A percentile compares a stretch with the other conserved stretches of the same genome.
Evolutionary conservation across 1,284 basidiomycete genomes (phyloP).

Genomic region (Hypsizygus ulmarius): DNA sequence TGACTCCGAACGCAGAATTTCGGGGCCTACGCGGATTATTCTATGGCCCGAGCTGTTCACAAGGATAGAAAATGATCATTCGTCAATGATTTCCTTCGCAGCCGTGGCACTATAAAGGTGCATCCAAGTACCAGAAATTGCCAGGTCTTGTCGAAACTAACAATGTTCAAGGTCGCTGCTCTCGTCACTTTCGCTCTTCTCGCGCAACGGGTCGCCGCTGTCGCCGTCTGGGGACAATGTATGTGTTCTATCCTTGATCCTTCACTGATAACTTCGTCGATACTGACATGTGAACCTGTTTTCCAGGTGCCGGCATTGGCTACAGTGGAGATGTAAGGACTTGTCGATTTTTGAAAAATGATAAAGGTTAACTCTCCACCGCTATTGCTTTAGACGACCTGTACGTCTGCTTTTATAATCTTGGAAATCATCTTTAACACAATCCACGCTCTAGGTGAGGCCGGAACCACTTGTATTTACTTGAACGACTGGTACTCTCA

Average conservation of each 20-base stretch:
- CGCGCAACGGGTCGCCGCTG: slow-evolving; percentile 12
- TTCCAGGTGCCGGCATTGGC: slow-evolving; percentile 30
- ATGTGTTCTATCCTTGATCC: not conserved
- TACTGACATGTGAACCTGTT: not conserved
- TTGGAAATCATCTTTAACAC: slow-evolving; percentile 4
- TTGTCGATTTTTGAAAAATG: not conserved
- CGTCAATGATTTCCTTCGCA: not conserved
- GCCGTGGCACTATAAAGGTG: not conserved
- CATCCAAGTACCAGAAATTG: not conserved
- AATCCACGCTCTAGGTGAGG: slow-evolving; percentile 20
- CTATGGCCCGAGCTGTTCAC: not conserved
- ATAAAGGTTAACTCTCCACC: not conserved
- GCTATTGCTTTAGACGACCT: slow-evolving; percentile 21
- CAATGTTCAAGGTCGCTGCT: slow-evolving; percentile 24
- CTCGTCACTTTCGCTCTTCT: slow-evolving; percentile 21
- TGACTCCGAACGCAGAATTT: slow-evolving; percentile 3
- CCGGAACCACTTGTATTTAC: slow-evolving; percentile 25
- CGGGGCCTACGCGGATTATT: slow-evolving; percentile 7
- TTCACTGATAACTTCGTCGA: not conserved
- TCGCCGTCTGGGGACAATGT: slow-evolving; percentile 22
- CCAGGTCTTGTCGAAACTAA: not conserved
- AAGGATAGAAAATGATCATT: not conserved
- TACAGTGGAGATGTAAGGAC: slow-evolving; percentile 27
- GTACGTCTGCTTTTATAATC: slow-evolving; percentile 18
- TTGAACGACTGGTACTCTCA: slow-evolving; percentile 33